Base-by-base conservation (phyloP, 495 filamentous ascomycete species). In the Aspergillus ostianus region DNA sequence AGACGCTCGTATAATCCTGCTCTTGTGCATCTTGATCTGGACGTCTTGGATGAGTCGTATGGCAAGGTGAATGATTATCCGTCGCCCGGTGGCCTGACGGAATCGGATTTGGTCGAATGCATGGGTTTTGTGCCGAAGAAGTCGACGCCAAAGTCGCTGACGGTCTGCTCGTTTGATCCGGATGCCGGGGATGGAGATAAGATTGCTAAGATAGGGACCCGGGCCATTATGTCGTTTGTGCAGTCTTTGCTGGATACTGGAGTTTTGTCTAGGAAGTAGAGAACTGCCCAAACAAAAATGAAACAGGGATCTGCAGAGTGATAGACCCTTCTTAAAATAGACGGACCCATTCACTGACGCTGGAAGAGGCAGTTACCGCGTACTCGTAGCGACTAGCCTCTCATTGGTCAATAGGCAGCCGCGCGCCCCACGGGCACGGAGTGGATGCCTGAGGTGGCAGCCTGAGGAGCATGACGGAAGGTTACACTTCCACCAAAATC, bases 51-150 rank as follows among this genome's bases (percentile, higher is more conserved):
- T 53, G 64, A 53, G 0, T 61, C 58, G 5, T 65, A 64, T 36
- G 69, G 69, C 6, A 68, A 67, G 45, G 64, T 67, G 9, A 69
- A 71, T 59, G 66, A 69, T 53, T 71, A 65, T 58, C 66, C 64
- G 10, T 69, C 66, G 2, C 60, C 60, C 13, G 66, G 64, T 0
- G 64, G 69, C 1, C 23, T 71, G 51, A 46, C 62, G 18, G 62
- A 69, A 47, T n/a, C 26, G 6, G 66, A 67, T 1, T 32, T 71
- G 26, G 36, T 71, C 8, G 36, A 36, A 2, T 67, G 66, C 26
- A 62, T 71, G 66, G 62, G 48, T 6, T 7, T 66, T 21, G 56
- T 71, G n/a, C 62, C 64, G 6, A 57, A 47, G 21, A 58, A 50
- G 45, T 23, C 44, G 0, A 51, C 17, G 7, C 63, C 65, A 0